Base-by-base conservation (phyloP, 345 rosid genomes). In the Turritis glabra region DNA sequence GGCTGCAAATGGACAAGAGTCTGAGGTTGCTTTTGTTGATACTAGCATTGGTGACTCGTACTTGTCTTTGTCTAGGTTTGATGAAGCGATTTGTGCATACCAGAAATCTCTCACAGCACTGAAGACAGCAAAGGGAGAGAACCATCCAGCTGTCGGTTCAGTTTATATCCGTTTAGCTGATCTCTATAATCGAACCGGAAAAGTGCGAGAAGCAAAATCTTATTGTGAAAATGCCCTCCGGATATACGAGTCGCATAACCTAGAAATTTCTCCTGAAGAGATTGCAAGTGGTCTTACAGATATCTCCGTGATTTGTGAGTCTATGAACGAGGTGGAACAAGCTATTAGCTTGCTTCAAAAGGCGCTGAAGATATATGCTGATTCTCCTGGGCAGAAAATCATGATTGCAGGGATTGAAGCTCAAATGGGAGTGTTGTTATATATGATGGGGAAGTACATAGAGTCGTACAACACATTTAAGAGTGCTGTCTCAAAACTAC, bases 11-110 rank as follows among this genome's bases (percentile, higher is more conserved):
- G 90, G 93, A 75, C 94, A 85, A 79, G 98, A 91, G 14, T 86
- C 84, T 17, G 90, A 89, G 70, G 91, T 89, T 78, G 92, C 97
- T 75, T 81, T 91, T 5, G 86, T 90, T 77, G 98, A 94, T 81
- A 82, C 91, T 80, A 90, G 90, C 86, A 90, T 94, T 15, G 98
- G 98, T 33, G 97, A 94, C 56, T 81, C 98, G 0, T 94, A 91
- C 76, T 74, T 94, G 76, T 91, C 98, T 38, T 71, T 94, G 81
- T 82, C 89, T 65, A 80, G 93, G 11, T 91, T 86, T 35, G 96
- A 94, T 67, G 98, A 94, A 71, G 98, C 96, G 4, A 80, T 82
- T 54, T 91, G 88, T 38, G 83, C 95, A 22, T 94, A 94, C 74
- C 97, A 91, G 84, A 94, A 94, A 81, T 93, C 88, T 21, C 95